Base-by-base conservation (phyloP, 805 yeast genomes). In the Lipomyces sp. region DNA sequence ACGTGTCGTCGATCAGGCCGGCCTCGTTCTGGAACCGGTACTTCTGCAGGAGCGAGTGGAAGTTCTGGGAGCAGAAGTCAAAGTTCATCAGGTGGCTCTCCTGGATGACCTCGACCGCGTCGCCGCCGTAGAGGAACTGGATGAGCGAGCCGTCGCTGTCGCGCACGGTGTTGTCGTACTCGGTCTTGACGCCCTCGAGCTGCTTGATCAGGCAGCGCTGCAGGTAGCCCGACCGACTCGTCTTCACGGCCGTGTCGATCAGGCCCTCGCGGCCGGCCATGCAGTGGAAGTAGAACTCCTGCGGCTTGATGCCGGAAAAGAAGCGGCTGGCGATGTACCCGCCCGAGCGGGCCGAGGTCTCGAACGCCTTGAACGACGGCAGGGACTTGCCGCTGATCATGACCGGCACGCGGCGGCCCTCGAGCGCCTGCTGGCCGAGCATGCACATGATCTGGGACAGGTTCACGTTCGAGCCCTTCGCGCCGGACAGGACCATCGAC, bases 211-310 rank as follows among this genome's bases (percentile, higher is more conserved):
- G 79, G 80, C 99, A 95, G 74, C 99, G 83, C 74, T 93, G 99
- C 70, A 93, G 78, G 72, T 93, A 93, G 67, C 99, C 99, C 53
- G 98, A 90, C 73, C 96, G 83, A 19, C 97, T 87, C 8, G 99
- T 93, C 73, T 93, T 93, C 59, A 93, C 99, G 44, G 99, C 98
- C 53, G 99, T 93, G 78, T 93, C 99, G 68, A 93, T 95, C 68
- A 93, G 77, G 77, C 99, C 99, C 75, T 93, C 99, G 79, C 99
- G 88, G 76, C 99, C 99, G 66, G 98, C 98, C 96, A 93, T 93
- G 46, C 98, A 97, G 74, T 93, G 99, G 93, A 95, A 93, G 68
- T 90, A 93, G 72, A 95, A 93, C 70, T 93, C 99, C 72, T 93
- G 99, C 3, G 98, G 98, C 69, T 87, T 82, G 61, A 93, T 86